These are phyloP conservation scores for Coccomyxa subellipsoidea DNA, from an alignment of 163 green algal species.

Conservation along the genomic window DNA sequence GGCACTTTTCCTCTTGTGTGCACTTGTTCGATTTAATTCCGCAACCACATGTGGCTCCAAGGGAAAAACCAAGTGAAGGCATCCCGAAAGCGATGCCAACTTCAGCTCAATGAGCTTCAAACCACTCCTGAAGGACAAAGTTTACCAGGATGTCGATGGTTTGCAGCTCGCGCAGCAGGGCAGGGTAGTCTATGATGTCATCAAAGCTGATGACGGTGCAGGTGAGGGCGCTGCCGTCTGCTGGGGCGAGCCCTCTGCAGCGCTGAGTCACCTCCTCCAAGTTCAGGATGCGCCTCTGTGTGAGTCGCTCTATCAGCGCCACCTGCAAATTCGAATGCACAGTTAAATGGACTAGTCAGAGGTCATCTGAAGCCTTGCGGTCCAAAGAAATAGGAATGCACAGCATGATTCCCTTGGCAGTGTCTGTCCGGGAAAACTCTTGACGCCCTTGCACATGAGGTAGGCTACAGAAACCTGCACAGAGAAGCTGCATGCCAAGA, in stretches of 20 bases:
- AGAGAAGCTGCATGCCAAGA: no score
- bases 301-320: not conserved
- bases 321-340: not conserved
- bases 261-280: not conserved
- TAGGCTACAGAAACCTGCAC: no score
- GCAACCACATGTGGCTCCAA: no score
- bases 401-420: not conserved
- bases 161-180: not conserved
- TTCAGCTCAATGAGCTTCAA: no score
- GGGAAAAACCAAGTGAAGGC: no score
- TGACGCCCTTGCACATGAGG: no score
- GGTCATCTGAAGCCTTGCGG: no score
- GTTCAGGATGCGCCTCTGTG: not conserved
- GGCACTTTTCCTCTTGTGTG: not conserved
- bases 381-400: no score
- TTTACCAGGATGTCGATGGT: not conserved
- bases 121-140: not conserved
- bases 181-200: not conserved
- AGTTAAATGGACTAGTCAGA: no score
- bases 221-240: not conserved
- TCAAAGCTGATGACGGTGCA: constrained; percentile 2
- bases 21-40: not conserved
- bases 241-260: not conserved
- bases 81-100: not conserved
- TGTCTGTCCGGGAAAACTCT: not conserved